These are phyloP conservation scores for Peronospora belbahrii DNA, from an alignment of 352 stramenopile species.

Conservation along the genomic window DNA sequence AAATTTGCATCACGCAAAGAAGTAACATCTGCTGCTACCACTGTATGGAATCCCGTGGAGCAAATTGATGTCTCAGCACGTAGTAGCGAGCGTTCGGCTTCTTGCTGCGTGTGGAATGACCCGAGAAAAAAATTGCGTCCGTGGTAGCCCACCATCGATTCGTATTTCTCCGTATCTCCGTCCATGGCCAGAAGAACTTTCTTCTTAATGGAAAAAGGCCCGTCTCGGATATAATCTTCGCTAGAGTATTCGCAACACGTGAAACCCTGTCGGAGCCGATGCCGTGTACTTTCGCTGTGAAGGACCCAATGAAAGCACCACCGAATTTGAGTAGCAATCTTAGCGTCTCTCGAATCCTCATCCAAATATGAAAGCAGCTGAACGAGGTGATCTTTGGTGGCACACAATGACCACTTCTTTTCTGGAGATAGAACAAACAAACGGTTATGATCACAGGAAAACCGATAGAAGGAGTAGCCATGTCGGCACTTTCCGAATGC, in stretches of 20 bases:
- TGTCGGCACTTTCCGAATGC: conserved; percentile 47
- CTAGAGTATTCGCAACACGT: conserved; percentile 33
- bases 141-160: conserved; percentile 34
- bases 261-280: conserved; percentile 12
- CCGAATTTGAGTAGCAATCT: conserved; percentile 30
- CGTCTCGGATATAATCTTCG: conserved; percentile 26
- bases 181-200: conserved; percentile 35
- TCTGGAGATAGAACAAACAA: conserved; percentile 47
- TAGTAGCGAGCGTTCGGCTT: conserved; percentile 40
- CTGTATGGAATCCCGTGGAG: conserved; percentile 27
- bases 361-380: conserved; percentile 56
- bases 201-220: conserved; percentile 41
- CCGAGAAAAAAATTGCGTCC: conserved; percentile 47
- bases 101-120: conserved; percentile 35
- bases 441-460: conserved; percentile 43
- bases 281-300: conserved; percentile 16
- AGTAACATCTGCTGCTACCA: conserved; percentile 17
- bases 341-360: conserved; percentile 21
- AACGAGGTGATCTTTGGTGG: conserved; percentile 18
- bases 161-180: conserved; percentile 40
- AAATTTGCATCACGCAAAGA: conserved; percentile 26
- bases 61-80: conserved; percentile 28
- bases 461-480: conserved; percentile 55
- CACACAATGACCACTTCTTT: conserved; percentile 41
- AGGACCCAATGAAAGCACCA: conserved; percentile 37